Evolutionary conservation across 176 grass and related monocot genomes (phyloP), one percentile per base, ranked within the genome.

Genomic region (Triticum timopheevii): DNA sequence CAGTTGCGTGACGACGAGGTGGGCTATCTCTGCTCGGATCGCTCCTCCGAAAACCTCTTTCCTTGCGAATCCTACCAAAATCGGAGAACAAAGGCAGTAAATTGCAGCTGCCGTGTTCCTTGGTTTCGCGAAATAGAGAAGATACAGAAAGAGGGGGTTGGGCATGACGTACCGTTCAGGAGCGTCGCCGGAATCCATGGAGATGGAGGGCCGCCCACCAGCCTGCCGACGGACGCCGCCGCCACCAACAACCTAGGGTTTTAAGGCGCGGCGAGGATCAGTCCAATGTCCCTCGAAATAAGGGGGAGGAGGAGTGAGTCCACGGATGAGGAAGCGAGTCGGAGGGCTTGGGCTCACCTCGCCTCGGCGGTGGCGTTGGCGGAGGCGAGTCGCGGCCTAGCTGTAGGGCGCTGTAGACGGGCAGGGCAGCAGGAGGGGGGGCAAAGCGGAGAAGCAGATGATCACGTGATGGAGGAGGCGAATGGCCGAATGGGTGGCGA

Each of bases 391-490:
- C 23, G 71, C 5, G 13, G 23, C 36, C 35, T 38, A 20, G 19
- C 35, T 42, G 39, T 25, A 73, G 70, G 70, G 36, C 69, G 38
- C 20, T 6, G 69, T 13, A 24, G 70, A 25, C n/a, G 71, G 71
- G 22, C 13, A 47, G 71, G 50, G 50, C 50, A 54, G 50, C 50
- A 19, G 50, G 50, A 17, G 50, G 49, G 50, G 49, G 5, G 40
- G 39, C 40, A 54, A 42, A 74, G 71, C 39, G 12, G 71, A 40
- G 70, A 15, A 45, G 38, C 38, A 73, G 39, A 40, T 39, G 12
- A n/a, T 71, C 67, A 69, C 66, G 66, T 69, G 67, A 38, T 8
- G 39, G 40, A 49, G 71, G 40, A 74, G 40, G 71, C 71, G 71
- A 40, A 74, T 16, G 3, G 71, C 71, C n/a, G 71, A 47, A 73